A percentile compares a stretch with the other conserved stretches of the same genome.
phyloP scores from a whole-genome alignment of 1,284 basidiomycete species.

The Boletellus sp. region DNA sequence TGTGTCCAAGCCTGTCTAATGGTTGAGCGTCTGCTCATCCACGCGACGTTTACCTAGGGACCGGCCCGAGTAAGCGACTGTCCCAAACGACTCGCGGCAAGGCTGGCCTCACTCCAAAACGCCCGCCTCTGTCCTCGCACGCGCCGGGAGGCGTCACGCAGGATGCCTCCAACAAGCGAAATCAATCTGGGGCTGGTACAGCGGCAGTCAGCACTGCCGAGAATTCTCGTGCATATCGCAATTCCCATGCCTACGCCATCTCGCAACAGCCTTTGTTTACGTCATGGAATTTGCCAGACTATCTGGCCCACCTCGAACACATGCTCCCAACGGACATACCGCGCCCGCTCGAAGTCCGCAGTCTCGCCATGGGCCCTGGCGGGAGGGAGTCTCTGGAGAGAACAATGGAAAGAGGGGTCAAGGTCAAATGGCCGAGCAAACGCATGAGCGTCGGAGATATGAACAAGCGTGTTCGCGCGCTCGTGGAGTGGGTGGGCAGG shows the following conservation, averaged over 20 bases:
- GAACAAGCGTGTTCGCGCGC: conserved; percentile 89
- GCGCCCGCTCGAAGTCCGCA: conserved; percentile 71
- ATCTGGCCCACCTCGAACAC: conserved; percentile 83
- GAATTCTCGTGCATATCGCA: conserved; percentile 59
- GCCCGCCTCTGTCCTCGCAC: conserved; percentile 46
- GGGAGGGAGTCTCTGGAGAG: conserved; percentile 46
- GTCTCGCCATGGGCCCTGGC: conserved; percentile 39
- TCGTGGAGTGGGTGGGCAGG: conserved; percentile 90
- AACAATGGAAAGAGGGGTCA: conserved; percentile 81
- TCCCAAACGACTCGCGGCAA: conserved; percentile 47
- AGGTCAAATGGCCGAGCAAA: conserved; percentile 92
- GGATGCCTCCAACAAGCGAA: conserved; percentile 47
- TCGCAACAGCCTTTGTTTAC: conserved; percentile 74
- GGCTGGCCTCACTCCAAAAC: conserved; percentile 41
- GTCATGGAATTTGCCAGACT: conserved; percentile 92
- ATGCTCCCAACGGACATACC: conserved; percentile 79
- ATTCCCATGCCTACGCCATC: conserved; percentile 72
- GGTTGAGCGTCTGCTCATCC: conserved; percentile 30
- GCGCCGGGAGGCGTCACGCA: conserved; percentile 38
- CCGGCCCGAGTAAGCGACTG: conserved; percentile 39
- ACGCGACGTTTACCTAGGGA: conserved; percentile 36
- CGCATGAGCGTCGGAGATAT: conserved; percentile 94
- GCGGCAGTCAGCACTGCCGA: conserved; percentile 23
- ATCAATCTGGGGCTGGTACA: conserved; percentile 35
- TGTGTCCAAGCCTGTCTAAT: conserved; percentile 27